Percentiles rank a stretch among this genome's conserved stretches.
Evolutionary conservation across 1,284 basidiomycete genomes (phyloP).

Genomic region (Ceratobasidium sp.): DNA sequence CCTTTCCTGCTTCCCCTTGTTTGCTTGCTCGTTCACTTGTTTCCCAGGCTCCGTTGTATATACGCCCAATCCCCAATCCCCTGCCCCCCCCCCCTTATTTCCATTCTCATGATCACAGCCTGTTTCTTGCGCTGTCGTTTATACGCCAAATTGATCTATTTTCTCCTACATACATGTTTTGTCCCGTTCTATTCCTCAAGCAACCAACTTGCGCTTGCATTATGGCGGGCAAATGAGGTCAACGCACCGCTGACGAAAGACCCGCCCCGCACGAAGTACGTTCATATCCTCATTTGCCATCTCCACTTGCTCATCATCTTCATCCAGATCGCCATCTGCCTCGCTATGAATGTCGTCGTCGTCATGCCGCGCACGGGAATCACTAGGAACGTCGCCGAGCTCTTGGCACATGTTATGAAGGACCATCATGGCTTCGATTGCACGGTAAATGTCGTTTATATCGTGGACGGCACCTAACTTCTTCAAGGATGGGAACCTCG

Average conservation of each 20-base stretch:
- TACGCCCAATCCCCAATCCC: background rate
- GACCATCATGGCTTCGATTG: slow-evolving; percentile 7
- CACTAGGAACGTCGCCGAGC: background rate
- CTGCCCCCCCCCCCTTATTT: background rate
- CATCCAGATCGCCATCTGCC: background rate
- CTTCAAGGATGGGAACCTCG: background rate
- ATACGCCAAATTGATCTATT: background rate
- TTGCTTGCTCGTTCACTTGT: too few relatives aligned
- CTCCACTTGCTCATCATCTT: too few relatives aligned
- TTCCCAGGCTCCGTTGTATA: too few relatives aligned
- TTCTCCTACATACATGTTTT: background rate
- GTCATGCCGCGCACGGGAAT: background rate
- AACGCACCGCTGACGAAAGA: background rate
- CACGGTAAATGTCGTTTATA: background rate
- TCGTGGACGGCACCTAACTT: background rate
- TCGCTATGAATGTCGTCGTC: background rate
- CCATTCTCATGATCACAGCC: background rate
- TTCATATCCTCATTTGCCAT: background rate
- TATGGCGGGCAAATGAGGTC: background rate
- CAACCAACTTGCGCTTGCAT: background rate
- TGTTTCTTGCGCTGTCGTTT: background rate
- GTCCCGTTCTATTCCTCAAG: background rate
- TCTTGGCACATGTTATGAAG: background rate
- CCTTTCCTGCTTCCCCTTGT: too few relatives aligned
- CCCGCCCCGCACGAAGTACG: background rate